These are phyloP conservation scores for Scedosporium apiospermum DNA, from an alignment of 2,329 filamentous ascomycete genomes.

Conservation along the genomic window DNA sequence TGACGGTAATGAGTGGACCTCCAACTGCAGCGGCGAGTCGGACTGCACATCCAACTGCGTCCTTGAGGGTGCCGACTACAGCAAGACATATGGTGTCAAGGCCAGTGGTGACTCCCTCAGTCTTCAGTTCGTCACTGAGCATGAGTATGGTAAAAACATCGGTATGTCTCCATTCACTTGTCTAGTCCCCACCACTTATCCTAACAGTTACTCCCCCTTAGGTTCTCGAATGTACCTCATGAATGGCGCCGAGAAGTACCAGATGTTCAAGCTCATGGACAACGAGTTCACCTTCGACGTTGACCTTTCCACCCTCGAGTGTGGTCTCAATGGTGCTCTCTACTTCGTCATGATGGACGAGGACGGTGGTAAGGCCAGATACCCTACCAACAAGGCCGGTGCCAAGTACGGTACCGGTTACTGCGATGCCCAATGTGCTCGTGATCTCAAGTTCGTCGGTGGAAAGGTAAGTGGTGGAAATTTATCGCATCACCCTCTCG, in stretches of 20 bases:
- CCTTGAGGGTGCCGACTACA: conserved; percentile 36
- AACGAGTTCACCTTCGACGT: conserved; percentile 59
- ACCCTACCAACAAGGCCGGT: conserved; percentile 31
- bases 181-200: not conserved
- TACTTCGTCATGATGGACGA: conserved; percentile 50
- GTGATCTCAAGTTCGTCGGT: conserved; percentile 38
- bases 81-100: conserved; percentile 35
- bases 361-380: conserved; percentile 37
- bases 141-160: conserved; percentile 28
- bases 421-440: conserved; percentile 38
- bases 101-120: conserved; percentile 34
- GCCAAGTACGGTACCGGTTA: conserved; percentile 48
- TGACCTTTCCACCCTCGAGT: conserved; percentile 51
- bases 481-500: not conserved
- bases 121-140: conserved; percentile 41
- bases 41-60: conserved; percentile 34
- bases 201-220: not conserved
- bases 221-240: conserved; percentile 49
- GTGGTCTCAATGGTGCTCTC: conserved; percentile 57
- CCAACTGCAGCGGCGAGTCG: conserved; percentile 26
- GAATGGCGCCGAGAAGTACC: conserved; percentile 42
- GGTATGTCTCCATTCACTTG: not conserved
- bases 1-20: conserved; percentile 28
- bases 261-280: conserved; percentile 50
- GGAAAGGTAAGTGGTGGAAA: conserved; percentile 18